Base-by-base conservation (phyloP, 441 rosid species). In the Gossypium gossypioides region DNA sequence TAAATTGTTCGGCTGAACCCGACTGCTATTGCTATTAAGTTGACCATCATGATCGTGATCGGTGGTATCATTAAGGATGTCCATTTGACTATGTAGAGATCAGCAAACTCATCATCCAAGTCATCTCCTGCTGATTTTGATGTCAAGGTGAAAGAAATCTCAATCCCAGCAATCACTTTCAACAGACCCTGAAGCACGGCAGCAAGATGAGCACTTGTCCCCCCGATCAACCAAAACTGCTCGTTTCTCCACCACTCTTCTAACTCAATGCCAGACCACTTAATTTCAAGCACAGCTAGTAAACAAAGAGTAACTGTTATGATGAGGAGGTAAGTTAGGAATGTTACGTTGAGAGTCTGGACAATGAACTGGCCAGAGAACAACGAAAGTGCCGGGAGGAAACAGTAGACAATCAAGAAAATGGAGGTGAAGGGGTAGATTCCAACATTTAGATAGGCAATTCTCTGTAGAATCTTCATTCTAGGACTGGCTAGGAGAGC, bases 211-310 rank as follows among this genome's bases (percentile, higher is more conserved):
- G 97, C 96, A 55, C 97, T 91, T 34, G 97, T 91, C 13, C 97
- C 97, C 27, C 96, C 97, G 9, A 91, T 91, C 76, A 91, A 79
- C 96, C 96, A 91, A 60, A 91, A 91, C 77, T 91, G 97, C 73
- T 91, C 97, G 66, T 90, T 91, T 68, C 97, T 77, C 97, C 97
- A 91, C 96, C 96, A 90, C 69, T 91, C 96, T 71, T 91, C 96
- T 1, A 91, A 79, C n/a, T 81, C 87, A 75, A 91, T 90, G 15
- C 96, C 96, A n/a, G 97, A 91, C 97, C 97, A 91, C 81, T 88
- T 89, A 64, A 91, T 84, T 85, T 91, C 97, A 3, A 91, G 97
- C 65, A 90, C 62, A 18, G 96, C 97, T 3, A 91, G 92, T 48
- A 87, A 37, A 61, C 90, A 86, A 12, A 91, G 83, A 7, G 92